Evolutionary conservation across 2,329 filamentous ascomycete species (phyloP).

Genomic region (Nothopassalora personata): DNA sequence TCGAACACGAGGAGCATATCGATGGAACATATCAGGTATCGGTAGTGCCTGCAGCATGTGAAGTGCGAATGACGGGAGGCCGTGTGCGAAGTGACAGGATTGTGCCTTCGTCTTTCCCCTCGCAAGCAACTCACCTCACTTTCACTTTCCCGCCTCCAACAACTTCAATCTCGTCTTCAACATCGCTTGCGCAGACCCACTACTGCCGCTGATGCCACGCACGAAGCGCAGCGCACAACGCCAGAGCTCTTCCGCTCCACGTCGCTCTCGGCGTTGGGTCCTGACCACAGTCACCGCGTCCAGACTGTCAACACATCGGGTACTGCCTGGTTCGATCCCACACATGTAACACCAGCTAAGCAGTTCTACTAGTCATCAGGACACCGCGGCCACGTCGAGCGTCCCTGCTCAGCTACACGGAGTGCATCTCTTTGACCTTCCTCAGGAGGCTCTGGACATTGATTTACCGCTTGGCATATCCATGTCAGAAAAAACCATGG

Average conservation of each 20-base stretch:
- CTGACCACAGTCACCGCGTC: too few relatives aligned
- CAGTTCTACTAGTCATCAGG: too few relatives aligned
- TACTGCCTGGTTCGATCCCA: too few relatives aligned
- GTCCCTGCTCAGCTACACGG: neutral
- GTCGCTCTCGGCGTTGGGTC: too few relatives aligned
- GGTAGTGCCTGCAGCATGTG: neutral
- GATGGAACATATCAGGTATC: too few relatives aligned
- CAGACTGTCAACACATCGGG: too few relatives aligned
- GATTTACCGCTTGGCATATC: neutral
- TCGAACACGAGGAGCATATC: too few relatives aligned
- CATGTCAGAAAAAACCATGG: neutral
- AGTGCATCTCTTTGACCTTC: neutral
- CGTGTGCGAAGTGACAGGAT: neutral
- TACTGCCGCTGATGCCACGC: too few relatives aligned
- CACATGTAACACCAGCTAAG: too few relatives aligned
- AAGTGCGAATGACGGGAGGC: neutral
- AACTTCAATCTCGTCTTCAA: neutral
- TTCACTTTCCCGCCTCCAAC: neutral
- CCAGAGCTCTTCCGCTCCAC: too few relatives aligned
- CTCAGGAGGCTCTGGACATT: neutral
- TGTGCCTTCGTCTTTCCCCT: neutral
- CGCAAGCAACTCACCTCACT: neutral
- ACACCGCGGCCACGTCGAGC: neutral
- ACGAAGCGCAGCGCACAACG: too few relatives aligned
- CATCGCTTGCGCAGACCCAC: too few relatives aligned